These are phyloP conservation scores for Trichosporon coremiiforme DNA, from an alignment of 1,284 basidiomycete genomes.

Conservation along the genomic window DNA sequence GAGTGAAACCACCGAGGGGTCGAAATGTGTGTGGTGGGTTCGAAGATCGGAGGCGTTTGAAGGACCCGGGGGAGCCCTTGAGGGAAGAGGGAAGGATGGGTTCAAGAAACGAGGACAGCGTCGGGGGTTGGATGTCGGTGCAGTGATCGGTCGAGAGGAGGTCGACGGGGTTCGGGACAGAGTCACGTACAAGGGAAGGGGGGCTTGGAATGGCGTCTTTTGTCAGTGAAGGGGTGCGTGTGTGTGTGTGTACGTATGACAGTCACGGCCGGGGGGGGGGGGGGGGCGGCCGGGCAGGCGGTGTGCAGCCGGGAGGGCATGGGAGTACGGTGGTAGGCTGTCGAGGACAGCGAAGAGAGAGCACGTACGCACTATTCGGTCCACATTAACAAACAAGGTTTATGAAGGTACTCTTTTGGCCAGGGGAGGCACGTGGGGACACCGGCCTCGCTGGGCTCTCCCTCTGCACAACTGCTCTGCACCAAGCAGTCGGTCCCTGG, in stretches of 20 bases:
- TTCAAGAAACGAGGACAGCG: not conserved
- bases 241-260: too few relatives aligned
- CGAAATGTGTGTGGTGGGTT: not conserved
- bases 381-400: slow-evolving; percentile 10
- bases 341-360: too few relatives aligned
- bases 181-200: not conserved
- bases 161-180: not conserved
- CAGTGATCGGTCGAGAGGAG: not conserved
- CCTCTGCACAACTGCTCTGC: not conserved
- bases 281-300: too few relatives aligned
- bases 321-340: too few relatives aligned
- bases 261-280: too few relatives aligned
- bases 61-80: not conserved
- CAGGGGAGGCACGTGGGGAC: slow-evolving; percentile 5
- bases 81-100: not conserved
- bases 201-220: not conserved
- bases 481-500: not conserved
- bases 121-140: not conserved
- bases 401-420: not conserved
- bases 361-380: slow-evolving; percentile 1
- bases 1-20: not conserved
- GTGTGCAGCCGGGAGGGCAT: too few relatives aligned
- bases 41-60: slow-evolving; percentile 5
- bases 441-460: too few relatives aligned
- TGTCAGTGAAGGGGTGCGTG: not conserved